Conservation (phyloP, 805 yeast genomes). For the Yarrowia sp. region DNA sequence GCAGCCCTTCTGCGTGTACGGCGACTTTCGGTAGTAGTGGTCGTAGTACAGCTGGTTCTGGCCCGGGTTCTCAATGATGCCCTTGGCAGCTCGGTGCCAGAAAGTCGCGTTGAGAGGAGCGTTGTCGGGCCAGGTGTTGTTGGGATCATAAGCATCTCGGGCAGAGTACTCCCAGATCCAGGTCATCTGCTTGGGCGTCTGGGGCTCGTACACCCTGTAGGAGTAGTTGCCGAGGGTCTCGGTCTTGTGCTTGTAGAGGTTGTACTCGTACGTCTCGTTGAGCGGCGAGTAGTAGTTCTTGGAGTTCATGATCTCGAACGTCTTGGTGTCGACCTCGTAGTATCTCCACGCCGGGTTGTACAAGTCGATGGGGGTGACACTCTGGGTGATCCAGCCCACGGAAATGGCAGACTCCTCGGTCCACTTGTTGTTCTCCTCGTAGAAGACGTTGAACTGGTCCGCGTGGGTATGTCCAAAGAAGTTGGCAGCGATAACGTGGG, state of each 20-base stretch:
- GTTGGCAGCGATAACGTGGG: conserved; percentile 62
- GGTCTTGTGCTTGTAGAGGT: background rate
- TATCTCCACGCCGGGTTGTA: conserved; percentile 72
- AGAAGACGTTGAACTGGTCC: conserved; percentile 63
- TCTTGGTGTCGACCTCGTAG: conserved; percentile 60
- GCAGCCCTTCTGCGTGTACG: background rate
- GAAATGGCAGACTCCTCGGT: conserved; percentile 42
- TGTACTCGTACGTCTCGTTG: conserved; percentile 47
- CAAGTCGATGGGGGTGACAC: conserved; percentile 59
- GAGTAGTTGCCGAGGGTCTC: background rate
- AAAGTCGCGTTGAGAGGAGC: conserved; percentile 67
- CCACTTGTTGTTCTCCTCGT: conserved; percentile 47
- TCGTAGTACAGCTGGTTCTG: background rate
- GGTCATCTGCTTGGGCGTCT: conserved; percentile 36
- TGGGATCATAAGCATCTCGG: conserved; percentile 45
- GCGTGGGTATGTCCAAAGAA: conserved; percentile 71
- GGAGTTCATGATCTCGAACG: conserved; percentile 62
- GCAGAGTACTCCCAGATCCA: conserved; percentile 61
- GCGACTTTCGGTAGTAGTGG: conserved; percentile 10
- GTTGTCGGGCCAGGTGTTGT: conserved; percentile 54
- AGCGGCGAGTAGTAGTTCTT: conserved; percentile 55
- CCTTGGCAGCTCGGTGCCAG: conserved; percentile 47
- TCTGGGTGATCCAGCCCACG: conserved; percentile 63
- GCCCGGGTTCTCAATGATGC: background rate
- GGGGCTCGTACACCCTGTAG: conserved; percentile 28